A percentile compares a stretch with the other conserved stretches of the same genome.
These are phyloP conservation scores for Podospora australis DNA, from an alignment of 495 filamentous ascomycete genomes.

Conservation along the genomic window DNA sequence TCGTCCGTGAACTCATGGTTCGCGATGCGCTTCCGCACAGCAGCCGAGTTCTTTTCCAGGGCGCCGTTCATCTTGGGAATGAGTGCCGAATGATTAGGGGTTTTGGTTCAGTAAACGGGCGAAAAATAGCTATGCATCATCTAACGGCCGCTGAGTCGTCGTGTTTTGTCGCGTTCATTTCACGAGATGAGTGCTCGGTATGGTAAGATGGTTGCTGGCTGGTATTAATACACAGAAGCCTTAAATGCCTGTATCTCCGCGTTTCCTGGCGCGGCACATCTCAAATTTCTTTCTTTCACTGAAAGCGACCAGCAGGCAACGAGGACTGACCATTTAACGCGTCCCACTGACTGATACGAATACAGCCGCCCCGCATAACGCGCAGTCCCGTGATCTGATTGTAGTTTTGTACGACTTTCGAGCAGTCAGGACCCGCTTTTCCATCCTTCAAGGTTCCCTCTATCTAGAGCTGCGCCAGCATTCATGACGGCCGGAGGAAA, in stretches of 20 bases:
- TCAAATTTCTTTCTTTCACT: too few relatives aligned
- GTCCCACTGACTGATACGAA: constrained; percentile 1
- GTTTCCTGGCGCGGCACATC: not conserved
- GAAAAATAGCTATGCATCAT: constrained; percentile 15
- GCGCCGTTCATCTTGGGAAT: constrained; percentile 65
- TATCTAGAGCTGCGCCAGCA: too few relatives aligned
- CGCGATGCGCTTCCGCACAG: constrained; percentile 79
- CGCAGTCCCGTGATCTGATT: too few relatives aligned
- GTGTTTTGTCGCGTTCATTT: not conserved
- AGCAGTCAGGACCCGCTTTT: not conserved
- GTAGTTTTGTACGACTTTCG: not conserved
- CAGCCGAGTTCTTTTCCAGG: constrained; percentile 67
- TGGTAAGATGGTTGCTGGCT: too few relatives aligned
- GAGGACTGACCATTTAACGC: too few relatives aligned
- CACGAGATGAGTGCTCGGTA: too few relatives aligned
- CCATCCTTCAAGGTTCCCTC: not conserved
- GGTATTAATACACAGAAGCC: too few relatives aligned
- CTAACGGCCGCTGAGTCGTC: not conserved
- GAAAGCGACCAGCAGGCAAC: too few relatives aligned
- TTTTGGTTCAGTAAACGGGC: not conserved
- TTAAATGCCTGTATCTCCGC: too few relatives aligned
- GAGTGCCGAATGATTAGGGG: too few relatives aligned
- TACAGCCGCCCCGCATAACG: too few relatives aligned
- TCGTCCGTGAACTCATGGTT: constrained; percentile 57
- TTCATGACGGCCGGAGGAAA: not conserved